A percentile compares a stretch with the other conserved stretches of the same genome.
Conservation (phyloP, 768 basidiomycete species). For the Lentinula boryana region DNA sequence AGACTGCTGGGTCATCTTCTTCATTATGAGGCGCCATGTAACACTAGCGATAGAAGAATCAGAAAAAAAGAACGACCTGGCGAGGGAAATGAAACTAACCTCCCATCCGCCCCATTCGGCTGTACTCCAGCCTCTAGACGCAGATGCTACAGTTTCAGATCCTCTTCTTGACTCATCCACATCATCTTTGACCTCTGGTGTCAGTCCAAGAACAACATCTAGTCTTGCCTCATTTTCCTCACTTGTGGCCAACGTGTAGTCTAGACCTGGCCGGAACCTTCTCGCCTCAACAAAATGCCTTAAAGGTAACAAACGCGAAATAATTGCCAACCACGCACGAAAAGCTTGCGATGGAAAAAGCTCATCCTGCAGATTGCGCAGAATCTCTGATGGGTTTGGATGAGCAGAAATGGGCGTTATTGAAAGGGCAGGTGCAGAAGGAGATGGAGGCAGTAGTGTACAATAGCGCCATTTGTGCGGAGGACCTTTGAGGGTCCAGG, state of each 20-base stretch:
- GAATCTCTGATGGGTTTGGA: conserved; percentile 48
- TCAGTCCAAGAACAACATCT: conserved; percentile 84
- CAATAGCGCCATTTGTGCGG: conserved; percentile 96
- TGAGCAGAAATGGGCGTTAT: conserved; percentile 49
- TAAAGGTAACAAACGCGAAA: conserved; percentile 68
- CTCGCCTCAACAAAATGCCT: conserved; percentile 74
- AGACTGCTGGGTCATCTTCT: conserved; percentile 93
- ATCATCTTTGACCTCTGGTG: conserved; percentile 48
- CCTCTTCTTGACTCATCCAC: conserved; percentile 15
- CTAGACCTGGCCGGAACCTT: conserved; percentile 86
- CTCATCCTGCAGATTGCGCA: conserved; percentile 67
- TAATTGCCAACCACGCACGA: conserved; percentile 79
- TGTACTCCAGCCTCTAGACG: conserved; percentile 50
- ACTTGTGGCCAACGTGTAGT: conserved; percentile 91
- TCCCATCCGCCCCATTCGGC: conserved; percentile 95
- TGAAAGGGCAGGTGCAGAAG: conserved; percentile 33
- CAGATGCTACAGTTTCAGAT: conserved; percentile 17
- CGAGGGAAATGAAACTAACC: conserved; percentile 33
- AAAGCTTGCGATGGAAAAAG: conserved; percentile 79
- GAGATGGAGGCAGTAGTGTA: conserved; percentile 40
- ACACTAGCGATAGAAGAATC: conserved; percentile 41
- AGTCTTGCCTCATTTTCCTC: conserved; percentile 76
- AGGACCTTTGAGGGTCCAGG: conserved; percentile 78
- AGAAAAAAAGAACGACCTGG: conserved; percentile 5
- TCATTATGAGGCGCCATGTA: conserved; percentile 95